Percentiles rank a stretch among this genome's conserved stretches.
Evolutionary conservation across 441 rosid species (phyloP).

Genomic region (Jatropha podagrica): DNA sequence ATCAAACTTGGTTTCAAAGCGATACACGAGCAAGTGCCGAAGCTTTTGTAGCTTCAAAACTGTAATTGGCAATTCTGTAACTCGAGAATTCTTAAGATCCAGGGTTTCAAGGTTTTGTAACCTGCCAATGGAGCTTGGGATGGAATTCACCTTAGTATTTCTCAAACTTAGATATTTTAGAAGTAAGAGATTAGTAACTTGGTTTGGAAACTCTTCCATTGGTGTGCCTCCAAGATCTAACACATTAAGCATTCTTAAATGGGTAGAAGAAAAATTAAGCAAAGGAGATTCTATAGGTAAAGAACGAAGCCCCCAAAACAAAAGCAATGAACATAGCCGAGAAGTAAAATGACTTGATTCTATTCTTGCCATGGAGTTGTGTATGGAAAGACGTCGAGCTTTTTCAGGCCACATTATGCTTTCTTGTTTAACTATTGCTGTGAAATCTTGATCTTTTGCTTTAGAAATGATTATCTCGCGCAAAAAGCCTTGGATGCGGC

Average conservation of each 20-base stretch:
- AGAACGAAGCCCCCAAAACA: constrained; percentile 30
- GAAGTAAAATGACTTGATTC: constrained; percentile 15
- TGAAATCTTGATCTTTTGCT: constrained; percentile 22
- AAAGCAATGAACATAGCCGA: constrained; percentile 31
- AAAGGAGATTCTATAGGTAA: background rate
- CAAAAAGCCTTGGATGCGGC: constrained; percentile 25
- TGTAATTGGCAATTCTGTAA: constrained; percentile 15
- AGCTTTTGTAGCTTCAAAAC: constrained; percentile 26
- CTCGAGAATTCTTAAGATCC: constrained; percentile 25
- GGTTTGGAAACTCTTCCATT: constrained; percentile 14
- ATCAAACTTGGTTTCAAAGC: background rate
- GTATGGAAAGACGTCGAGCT: constrained; percentile 33
- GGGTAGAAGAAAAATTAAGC: background rate
- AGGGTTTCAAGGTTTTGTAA: constrained; percentile 23
- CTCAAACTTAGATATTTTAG: constrained; percentile 24
- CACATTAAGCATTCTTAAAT: constrained; percentile 20
- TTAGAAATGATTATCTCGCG: constrained; percentile 15
- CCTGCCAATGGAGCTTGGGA: constrained; percentile 25
- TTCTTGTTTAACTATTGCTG: background rate
- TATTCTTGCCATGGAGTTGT: constrained; percentile 16
- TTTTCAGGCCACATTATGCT: constrained; percentile 25
- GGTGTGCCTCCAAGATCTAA: constrained; percentile 26
- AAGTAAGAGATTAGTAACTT: constrained; percentile 12
- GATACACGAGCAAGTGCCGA: constrained; percentile 34
- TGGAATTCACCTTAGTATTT: constrained; percentile 19